Base-by-base conservation (phyloP, 2,329 filamentous ascomycete species). In the Penicillium vulpinum region DNA sequence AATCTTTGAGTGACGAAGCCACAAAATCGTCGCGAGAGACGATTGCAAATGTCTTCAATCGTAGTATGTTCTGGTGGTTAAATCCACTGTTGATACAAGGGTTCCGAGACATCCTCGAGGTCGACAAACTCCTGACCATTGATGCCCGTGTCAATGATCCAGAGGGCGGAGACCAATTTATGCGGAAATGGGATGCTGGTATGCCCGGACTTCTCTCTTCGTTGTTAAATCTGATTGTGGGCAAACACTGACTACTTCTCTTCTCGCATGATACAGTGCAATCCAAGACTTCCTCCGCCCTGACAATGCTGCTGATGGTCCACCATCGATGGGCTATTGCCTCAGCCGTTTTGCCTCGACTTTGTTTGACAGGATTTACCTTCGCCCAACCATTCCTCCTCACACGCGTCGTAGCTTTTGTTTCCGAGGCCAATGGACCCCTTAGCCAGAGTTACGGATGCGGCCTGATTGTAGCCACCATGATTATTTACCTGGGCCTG, bases 401-500 rank as follows among this genome's bases (percentile, higher is more conserved):
- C 4, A 33, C 33, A 3, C 22, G 45, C 2, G 31, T 36, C 15
- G 31, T 49, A 15, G 16, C 18, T 5, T 54, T 48, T 33, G 43
- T 43, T 6, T 38, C 35, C 8, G 1, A 18, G 11, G 16, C 26
- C 11, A 41, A 26, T 46, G 38, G 9, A 6, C 33, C 13, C 11
- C 11, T 35, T 9, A 50, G 43, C 16, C n/a, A n/a, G 10, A 43
- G 40, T 21, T 29, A 51, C 11, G 73, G 72, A 0, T 74, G 72
- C 38, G 75, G 76, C 5, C 71, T 81, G 6, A 75, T 81, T 43
- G 77, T 71, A 1, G 77, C 77, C 0, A 74, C 73, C 10, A 58
- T 71, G 5, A 57, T 79, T 2, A 69, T 80, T 3, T 80, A 79
- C 51, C 51, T 75, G 13, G 78, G 78, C 3, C 71, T 79, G 35